Evolutionary conservation across 2,329 filamentous ascomycete genomes (phyloP).

Genomic region (Neonectria sp.): DNA sequence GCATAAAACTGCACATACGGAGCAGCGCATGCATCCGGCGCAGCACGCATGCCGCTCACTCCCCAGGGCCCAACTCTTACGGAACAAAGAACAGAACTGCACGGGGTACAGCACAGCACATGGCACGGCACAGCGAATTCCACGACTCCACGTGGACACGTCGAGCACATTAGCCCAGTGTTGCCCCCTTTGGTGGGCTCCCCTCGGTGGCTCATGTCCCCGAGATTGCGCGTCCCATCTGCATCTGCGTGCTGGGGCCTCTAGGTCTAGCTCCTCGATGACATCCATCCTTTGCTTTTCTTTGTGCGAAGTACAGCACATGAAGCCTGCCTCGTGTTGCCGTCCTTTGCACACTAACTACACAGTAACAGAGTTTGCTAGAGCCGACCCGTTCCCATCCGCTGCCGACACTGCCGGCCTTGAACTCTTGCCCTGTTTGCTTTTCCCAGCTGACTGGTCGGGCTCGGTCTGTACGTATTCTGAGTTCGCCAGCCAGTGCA

Average conservation of each 20-base stretch:
- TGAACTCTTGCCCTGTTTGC: constrained; percentile 3
- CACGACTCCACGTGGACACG: constrained; percentile 45
- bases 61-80: neutral
- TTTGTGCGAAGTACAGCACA: neutral
- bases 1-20: constrained; percentile 8
- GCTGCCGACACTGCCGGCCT: neutral
- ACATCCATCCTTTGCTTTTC: constrained; percentile 2
- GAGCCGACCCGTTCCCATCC: constrained; percentile 6
- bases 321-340: constrained; percentile 7
- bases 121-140: constrained; percentile 43
- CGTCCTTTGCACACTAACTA: neutral
- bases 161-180: constrained; percentile 11
- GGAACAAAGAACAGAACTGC: neutral
- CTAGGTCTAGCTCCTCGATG: neutral
- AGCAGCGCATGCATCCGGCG: constrained; percentile 9
- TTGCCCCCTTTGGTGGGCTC: constrained; percentile 20
- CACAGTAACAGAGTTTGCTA: neutral
- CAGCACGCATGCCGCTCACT: constrained; percentile 25
- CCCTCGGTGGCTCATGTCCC: constrained; percentile 31
- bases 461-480: neutral
- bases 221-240: constrained; percentile 39
- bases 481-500: neutral
- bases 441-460: constrained; percentile 1
- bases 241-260: neutral
- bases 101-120: constrained; percentile 12